Conservation (phyloP, 2,329 filamentous ascomycete species). For the Botryotinia narcissicola region DNA sequence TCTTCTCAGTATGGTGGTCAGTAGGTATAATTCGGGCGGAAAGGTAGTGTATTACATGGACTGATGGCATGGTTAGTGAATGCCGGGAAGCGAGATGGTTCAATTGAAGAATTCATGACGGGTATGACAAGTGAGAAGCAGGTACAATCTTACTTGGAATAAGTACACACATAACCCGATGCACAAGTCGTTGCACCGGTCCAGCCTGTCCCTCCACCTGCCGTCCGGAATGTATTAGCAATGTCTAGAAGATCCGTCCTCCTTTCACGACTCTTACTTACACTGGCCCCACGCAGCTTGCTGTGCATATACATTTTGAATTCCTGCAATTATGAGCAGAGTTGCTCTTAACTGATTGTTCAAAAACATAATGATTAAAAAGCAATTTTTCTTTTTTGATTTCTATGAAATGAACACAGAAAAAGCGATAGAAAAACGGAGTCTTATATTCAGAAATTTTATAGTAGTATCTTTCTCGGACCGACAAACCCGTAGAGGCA, state of each 20-base stretch:
- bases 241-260: neutral
- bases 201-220: conserved; percentile 34
- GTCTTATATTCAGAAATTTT: conserved; percentile 37
- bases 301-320: conserved; percentile 25
- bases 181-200: conserved; percentile 32
- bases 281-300: conserved; percentile 27
- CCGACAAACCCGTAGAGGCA: conserved; percentile 14
- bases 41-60: conserved; percentile 33
- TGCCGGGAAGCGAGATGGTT: neutral
- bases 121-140: neutral
- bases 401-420: neutral
- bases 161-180: conserved; percentile 31
- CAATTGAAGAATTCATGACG: neutral
- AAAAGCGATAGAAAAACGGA: neutral
- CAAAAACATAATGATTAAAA: neutral
- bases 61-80: neutral
- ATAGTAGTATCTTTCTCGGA: neutral
- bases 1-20: conserved; percentile 5
- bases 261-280: neutral
- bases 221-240: neutral
- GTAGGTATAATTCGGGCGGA: neutral
- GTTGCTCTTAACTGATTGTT: neutral
- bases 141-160: conserved; percentile 32
- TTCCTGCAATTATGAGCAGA: conserved; percentile 12
- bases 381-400: neutral